Evolutionary conservation across 2,329 filamentous ascomycete genomes (phyloP).

Genomic region (Fusarium penzigii): DNA sequence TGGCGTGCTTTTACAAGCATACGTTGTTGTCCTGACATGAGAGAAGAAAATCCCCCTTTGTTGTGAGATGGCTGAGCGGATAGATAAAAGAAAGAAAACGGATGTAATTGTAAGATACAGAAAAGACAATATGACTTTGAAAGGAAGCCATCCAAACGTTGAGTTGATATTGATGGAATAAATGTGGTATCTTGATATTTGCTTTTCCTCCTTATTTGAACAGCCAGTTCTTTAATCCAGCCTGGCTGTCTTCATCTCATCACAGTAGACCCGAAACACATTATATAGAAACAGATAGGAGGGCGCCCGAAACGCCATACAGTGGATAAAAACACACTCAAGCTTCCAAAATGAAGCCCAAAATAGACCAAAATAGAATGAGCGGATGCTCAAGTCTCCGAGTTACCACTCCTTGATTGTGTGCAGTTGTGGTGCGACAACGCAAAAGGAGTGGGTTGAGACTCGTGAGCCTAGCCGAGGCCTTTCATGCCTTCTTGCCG

Average conservation of each 20-base stretch:
- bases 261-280: neutral
- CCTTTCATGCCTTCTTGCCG: conserved; percentile 45
- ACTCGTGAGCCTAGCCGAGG: neutral
- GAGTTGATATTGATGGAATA: neutral
- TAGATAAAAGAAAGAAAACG: conserved; percentile 8
- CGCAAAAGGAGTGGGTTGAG: neutral
- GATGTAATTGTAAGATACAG: neutral
- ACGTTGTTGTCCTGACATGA: neutral
- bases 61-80: neutral
- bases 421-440: no score
- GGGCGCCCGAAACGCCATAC: conserved; percentile 20
- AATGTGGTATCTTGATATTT: conserved; percentile 23
- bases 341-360: conserved; percentile 15
- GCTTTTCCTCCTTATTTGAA: conserved; percentile 12
- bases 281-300: neutral
- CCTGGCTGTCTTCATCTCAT: neutral
- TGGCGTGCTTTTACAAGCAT: neutral
- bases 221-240: neutral
- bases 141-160: no score
- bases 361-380: conserved; percentile 1
- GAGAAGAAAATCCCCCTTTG: neutral
- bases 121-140: neutral
- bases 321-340: conserved; percentile 18
- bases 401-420: no score
- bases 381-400: neutral